Evolutionary conservation across 495 filamentous ascomycete genomes (phyloP).

Genomic region (Pyrenula massariospora): DNA sequence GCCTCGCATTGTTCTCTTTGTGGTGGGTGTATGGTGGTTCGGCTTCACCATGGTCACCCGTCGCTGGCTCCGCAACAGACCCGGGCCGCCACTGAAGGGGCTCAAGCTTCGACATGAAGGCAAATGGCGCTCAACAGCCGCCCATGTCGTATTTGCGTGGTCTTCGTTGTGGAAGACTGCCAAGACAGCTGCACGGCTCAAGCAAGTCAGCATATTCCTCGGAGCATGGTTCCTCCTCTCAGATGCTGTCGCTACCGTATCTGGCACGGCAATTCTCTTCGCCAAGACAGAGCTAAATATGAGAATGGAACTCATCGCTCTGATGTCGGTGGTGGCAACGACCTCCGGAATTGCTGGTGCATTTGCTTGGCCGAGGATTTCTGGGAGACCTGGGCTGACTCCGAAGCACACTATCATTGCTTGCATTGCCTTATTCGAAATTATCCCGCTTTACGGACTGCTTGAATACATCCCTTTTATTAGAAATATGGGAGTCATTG

Average conservation of each 20-base stretch:
- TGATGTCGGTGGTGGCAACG: conserved; percentile 77
- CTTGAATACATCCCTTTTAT: conserved; percentile 73
- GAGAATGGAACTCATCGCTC: conserved; percentile 59
- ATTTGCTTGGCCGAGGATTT: conserved; percentile 69
- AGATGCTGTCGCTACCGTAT: conserved; percentile 81
- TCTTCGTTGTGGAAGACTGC: conserved; percentile 65
- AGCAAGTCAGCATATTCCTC: conserved; percentile 73
- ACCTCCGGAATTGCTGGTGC: conserved; percentile 69
- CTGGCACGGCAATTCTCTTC: conserved; percentile 83
- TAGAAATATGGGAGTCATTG: conserved; percentile 57
- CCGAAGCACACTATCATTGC: conserved; percentile 73
- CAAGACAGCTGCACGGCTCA: conserved; percentile 58
- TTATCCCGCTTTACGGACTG: conserved; percentile 79
- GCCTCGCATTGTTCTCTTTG: conserved; percentile 63
- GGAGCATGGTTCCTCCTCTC: conserved; percentile 81
- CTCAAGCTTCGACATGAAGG: conserved; percentile 1
- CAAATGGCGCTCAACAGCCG: conserved; percentile 22
- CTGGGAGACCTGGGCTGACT: conserved; percentile 43
- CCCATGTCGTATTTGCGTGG: conserved; percentile 68
- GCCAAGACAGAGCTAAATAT: conserved; percentile 79
- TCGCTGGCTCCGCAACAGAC: conserved; percentile 72
- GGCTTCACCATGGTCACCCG: conserved; percentile 69
- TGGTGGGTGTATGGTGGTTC: conserved; percentile 84
- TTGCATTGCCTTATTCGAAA: conserved; percentile 71
- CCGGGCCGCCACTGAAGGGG: conserved; percentile 56